Evolutionary conservation across 805 yeast species (phyloP), one percentile per base, ranked within the genome.

Genomic region (Myxozyma melibiosi): DNA sequence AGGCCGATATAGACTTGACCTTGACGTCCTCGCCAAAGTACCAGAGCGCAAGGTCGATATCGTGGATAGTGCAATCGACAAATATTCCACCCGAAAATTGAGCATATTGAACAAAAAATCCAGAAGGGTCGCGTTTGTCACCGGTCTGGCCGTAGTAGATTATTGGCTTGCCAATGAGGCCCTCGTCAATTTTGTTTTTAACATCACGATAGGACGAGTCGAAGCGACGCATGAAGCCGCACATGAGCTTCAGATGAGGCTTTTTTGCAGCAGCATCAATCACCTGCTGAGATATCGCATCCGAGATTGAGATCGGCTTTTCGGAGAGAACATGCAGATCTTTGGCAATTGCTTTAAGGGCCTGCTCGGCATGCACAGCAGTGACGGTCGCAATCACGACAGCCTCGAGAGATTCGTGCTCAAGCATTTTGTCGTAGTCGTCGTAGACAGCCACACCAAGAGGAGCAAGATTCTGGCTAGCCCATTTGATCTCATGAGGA

Each of bases 21-120:
- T 18, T 34, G 20, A 27, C 33, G 24, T 61, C 58, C 37, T 52
- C 60, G 31, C 68, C 68, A 30, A 58, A 34, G 20, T 54, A 58
- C 53, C 53, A 63, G 34, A 60, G 51, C 47, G 51, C 50, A 22
- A 63, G 38, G 39, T 65, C 68, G 39, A 65, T 39, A 37, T 65
- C 68, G 41, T 65, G 68, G 25, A 65, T 58, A 9, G 49, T 47
- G 40, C 64, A 63, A 51, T 65, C 68, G 25, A 65, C 60, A 37
- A 65, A 61, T 37, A 65, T 65, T 13, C 68, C 68, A 28, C 68
- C 68, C 3, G 68, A 65, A 24, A 46, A 37, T 34, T 56, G 49
- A 30, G 61, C 54, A 40, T 58, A 65, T 33, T 54, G 53, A 30
- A 65, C 57, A 48, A 65, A 65, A 35, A 47, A 55, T 4, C 56